Evolutionary conservation across 2,329 filamentous ascomycete species (phyloP).

Genomic region (Blastomyces percursus): DNA sequence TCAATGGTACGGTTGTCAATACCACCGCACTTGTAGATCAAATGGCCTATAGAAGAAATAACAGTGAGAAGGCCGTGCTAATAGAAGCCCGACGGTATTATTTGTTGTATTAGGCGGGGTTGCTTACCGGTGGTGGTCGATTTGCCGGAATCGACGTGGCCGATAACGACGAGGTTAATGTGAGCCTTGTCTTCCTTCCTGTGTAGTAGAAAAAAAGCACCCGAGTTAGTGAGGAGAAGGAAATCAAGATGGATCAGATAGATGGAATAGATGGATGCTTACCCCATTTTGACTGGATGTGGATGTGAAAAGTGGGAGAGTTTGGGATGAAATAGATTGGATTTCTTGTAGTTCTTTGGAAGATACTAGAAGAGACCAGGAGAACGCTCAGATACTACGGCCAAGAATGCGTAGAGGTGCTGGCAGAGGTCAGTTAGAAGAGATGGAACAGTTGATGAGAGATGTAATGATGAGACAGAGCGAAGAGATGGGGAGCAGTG

Average conservation of each 20-base stretch:
- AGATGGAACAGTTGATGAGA: constrained; percentile 12
- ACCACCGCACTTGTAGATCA: constrained; percentile 99
- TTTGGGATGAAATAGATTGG: constrained; percentile 15
- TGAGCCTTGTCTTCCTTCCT: constrained; percentile 95
- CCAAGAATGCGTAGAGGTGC: constrained; percentile 40
- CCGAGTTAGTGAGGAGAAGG: not conserved
- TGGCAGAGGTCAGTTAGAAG: constrained; percentile 25
- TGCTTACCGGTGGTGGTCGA: constrained; percentile 84
- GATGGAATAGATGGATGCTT: constrained; percentile 27
- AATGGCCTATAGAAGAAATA: constrained; percentile 52
- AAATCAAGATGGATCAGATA: not conserved
- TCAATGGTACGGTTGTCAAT: constrained; percentile 99
- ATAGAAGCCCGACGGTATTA: not conserved
- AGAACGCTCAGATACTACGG: constrained; percentile 42
- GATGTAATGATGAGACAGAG: constrained; percentile 13
- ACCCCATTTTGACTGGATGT: constrained; percentile 50
- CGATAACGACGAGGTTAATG: constrained; percentile 97
- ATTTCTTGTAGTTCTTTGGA: constrained; percentile 40
- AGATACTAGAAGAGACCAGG: constrained; percentile 36
- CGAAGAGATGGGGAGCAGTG: constrained; percentile 11
- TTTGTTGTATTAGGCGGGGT: constrained; percentile 16
- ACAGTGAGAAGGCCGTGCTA: not conserved
- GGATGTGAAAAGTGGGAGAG: constrained; percentile 18
- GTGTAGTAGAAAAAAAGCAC: constrained; percentile 16
- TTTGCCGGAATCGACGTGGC: constrained; percentile 99